Evolutionary conservation across 2,329 filamentous ascomycete genomes (phyloP).

Genomic region (Alternaria angustiovoidea): DNA sequence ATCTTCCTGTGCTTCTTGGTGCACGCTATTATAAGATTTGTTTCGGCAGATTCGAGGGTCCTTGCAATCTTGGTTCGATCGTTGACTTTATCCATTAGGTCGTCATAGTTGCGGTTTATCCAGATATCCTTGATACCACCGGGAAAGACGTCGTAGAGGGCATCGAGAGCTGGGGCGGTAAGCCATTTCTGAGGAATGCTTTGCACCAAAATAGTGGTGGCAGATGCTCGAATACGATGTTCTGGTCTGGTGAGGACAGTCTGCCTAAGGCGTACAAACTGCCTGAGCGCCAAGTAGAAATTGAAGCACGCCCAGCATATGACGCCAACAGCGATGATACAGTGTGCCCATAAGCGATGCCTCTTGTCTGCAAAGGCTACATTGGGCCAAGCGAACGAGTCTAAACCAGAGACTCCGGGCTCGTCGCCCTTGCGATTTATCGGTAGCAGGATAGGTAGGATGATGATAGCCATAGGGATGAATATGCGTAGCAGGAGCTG

Average conservation of each 20-base stretch:
- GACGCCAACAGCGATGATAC: conserved; percentile 78
- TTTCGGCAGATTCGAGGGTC: conserved; percentile 81
- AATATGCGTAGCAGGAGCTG: conserved; percentile 91
- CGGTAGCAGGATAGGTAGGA: conserved; percentile 85
- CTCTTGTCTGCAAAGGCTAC: conserved; percentile 69
- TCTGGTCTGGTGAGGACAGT: conserved; percentile 94
- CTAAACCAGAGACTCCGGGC: conserved; percentile 63
- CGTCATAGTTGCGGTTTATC: conserved; percentile 90
- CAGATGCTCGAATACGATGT: conserved; percentile 90
- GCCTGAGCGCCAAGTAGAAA: conserved; percentile 83
- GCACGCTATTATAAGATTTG: conserved; percentile 79
- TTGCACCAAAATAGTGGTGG: conserved; percentile 92
- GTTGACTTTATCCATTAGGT: conserved; percentile 83
- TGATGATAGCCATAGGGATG: conserved; percentile 77
- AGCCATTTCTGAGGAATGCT: conserved; percentile 93
- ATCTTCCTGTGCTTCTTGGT: conserved; percentile 81
- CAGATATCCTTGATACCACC: conserved; percentile 95
- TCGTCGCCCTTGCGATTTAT: conserved; percentile 79
- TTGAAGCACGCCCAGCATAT: conserved; percentile 86
- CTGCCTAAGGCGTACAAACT: conserved; percentile 92
- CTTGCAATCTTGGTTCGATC: conserved; percentile 74
- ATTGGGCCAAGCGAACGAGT: conserved; percentile 88
- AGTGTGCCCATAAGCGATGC: conserved; percentile 81
- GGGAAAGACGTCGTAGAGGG: conserved; percentile 93
- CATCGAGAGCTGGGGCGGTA: conserved; percentile 78